These are phyloP conservation scores for Stephania cephalantha DNA, from an alignment of 164 flowering plant species.

Conservation along the genomic window DNA sequence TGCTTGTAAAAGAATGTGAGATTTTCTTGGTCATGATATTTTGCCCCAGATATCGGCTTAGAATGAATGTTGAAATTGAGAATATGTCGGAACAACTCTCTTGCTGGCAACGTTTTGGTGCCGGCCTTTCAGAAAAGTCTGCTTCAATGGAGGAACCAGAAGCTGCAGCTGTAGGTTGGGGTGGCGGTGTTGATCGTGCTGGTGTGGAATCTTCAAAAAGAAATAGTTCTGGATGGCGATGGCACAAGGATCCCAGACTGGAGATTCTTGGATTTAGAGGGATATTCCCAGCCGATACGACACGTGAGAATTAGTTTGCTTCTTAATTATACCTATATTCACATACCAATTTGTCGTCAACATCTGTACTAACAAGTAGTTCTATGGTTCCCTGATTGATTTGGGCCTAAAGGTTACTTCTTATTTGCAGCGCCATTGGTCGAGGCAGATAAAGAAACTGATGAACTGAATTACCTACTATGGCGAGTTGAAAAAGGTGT, in stretches of 20 bases:
- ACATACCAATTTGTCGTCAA: neutral
- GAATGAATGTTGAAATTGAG: conserved; percentile 91
- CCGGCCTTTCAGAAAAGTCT: conserved; percentile 30
- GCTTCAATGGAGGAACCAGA: conserved; percentile 62
- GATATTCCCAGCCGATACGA: conserved; percentile 59
- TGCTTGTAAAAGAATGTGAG: neutral
- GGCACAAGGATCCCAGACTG: conserved; percentile 88
- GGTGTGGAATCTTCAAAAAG: conserved; percentile 60
- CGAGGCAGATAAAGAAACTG: conserved; percentile 78
- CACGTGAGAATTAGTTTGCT: conserved; percentile 42
- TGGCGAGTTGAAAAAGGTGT: conserved; percentile 88
- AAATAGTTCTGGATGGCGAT: conserved; percentile 58
- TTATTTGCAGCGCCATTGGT: conserved; percentile 72
- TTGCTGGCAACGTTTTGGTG: conserved; percentile 93
- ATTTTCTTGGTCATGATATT: neutral
- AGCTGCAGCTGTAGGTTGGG: conserved; percentile 71
- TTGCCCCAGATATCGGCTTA: conserved; percentile 62
- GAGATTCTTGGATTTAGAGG: conserved; percentile 83
- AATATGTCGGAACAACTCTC: conserved; percentile 58
- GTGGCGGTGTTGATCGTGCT: conserved; percentile 47
- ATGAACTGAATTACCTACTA: conserved; percentile 53
- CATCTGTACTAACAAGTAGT: neutral
- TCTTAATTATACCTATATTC: neutral
- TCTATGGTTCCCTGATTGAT: neutral
- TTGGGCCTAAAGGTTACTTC: neutral